Conservation (phyloP, 2,329 filamentous ascomycete species). For the Arthrobotrys sphaeroides region DNA sequence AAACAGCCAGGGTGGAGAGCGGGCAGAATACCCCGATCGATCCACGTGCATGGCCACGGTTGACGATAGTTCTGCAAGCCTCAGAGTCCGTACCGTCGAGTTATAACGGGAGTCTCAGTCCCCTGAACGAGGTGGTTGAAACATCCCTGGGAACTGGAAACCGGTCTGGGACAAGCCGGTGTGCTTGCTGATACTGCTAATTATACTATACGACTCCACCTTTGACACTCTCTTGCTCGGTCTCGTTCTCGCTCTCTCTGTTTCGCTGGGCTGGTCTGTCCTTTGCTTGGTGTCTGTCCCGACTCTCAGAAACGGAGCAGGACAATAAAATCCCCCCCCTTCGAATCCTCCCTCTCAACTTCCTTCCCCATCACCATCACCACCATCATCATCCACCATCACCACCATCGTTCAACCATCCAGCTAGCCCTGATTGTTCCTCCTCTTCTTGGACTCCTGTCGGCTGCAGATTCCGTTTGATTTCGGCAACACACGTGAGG, state of each 20-base stretch:
- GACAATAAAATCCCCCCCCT: constrained; percentile 9
- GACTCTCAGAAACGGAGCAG: no score
- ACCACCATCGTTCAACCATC: background rate
- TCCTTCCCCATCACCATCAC: background rate
- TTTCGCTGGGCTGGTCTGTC: no score
- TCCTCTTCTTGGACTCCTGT: constrained; percentile 42
- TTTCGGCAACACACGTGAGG: constrained; percentile 54
- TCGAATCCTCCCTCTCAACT: background rate
- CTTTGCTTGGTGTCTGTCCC: no score
- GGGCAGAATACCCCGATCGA: constrained; percentile 29
- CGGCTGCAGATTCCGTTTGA: constrained; percentile 43
- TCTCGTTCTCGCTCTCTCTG: background rate
- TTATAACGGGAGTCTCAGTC: no score
- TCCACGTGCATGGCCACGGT: constrained; percentile 1
- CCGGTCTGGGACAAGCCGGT: constrained; percentile 18
- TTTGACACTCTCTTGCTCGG: no score
- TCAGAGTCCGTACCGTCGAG: no score
- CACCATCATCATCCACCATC: background rate
- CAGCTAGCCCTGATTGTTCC: constrained; percentile 34
- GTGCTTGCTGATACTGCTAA: constrained; percentile 36
- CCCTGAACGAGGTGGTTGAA: constrained; percentile 47
- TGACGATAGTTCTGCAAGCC: background rate
- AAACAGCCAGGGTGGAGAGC: background rate
- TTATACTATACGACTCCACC: constrained; percentile 18
- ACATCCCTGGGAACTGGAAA: constrained; percentile 36